Conservation (phyloP, 2,329 filamentous ascomycete genomes). For the Thermoascus crustaceus region DNA sequence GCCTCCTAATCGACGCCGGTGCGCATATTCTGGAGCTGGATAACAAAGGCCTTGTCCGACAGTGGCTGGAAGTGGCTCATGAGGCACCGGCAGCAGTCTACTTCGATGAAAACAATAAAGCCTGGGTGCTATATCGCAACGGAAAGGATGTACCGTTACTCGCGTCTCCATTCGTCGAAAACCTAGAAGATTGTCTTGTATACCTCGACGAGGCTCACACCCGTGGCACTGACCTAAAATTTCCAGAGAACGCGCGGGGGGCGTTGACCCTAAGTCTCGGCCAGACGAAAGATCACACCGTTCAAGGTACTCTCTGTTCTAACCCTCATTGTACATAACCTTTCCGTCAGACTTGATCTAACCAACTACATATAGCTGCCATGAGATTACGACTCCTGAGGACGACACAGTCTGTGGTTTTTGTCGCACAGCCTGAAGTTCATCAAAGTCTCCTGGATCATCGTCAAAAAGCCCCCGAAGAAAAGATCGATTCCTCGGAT, state of each 20-base stretch:
- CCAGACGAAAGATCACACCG: conserved; percentile 53
- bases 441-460: conserved; percentile 52
- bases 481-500: conserved; percentile 39
- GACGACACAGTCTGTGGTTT: conserved; percentile 47
- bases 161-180: conserved; percentile 47
- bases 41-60: conserved; percentile 42
- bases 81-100: conserved; percentile 46
- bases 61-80: conserved; percentile 44
- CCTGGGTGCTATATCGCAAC: conserved; percentile 38
- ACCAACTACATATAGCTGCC: conserved; percentile 39
- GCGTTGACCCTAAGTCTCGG: conserved; percentile 50
- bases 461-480: conserved; percentile 17
- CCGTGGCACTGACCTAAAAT: conserved; percentile 51
- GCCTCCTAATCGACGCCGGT: conserved; percentile 56
- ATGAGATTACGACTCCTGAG: conserved; percentile 57
- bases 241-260: conserved; percentile 41
- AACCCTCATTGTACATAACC: not conserved
- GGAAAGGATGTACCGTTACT: conserved; percentile 38
- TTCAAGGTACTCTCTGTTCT: conserved; percentile 43
- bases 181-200: conserved; percentile 46
- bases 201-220: conserved; percentile 57
- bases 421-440: conserved; percentile 52
- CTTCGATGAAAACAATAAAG: conserved; percentile 42
- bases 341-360: conserved; percentile 4
- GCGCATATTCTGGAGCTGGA: conserved; percentile 56